A percentile compares a stretch with the other conserved stretches of the same genome.
Evolutionary conservation across 345 rosid genomes (phyloP).

Genomic region (Euphorbia tirucalli): DNA sequence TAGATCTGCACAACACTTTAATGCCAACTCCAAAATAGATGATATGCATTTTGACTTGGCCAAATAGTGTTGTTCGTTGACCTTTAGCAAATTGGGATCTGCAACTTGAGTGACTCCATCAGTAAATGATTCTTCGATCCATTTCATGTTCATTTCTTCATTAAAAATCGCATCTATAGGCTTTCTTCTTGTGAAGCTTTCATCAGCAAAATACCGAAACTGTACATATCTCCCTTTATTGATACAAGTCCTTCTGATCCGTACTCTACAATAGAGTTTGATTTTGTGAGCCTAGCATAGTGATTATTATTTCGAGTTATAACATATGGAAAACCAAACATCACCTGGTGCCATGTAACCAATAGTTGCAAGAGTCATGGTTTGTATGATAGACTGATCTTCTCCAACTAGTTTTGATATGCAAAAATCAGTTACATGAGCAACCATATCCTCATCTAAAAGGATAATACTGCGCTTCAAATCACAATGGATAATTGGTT

Average conservation of each 20-base stretch:
- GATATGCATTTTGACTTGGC: neutral
- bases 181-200: neutral
- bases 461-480: neutral
- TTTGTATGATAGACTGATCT: neutral
- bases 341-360: conserved; percentile 18
- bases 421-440: too few species aligned
- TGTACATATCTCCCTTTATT: neutral
- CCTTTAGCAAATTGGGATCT: neutral
- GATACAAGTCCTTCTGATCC: conserved; percentile 3
- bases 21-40: neutral
- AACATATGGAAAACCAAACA: neutral
- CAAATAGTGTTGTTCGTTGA: neutral
- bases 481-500: neutral
- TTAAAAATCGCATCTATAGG: conserved; percentile 4
- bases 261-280: neutral
- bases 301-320: too few species aligned
- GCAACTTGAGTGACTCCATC: neutral
- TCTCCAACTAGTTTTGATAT: neutral
- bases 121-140: neutral
- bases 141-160: neutral
- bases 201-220: conserved; percentile 2
- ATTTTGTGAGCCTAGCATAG: neutral
- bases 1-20: neutral
- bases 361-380: neutral
- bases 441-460: too few species aligned